phyloP scores from a whole-genome alignment of 768 basidiomycete genomes.

The Crepidotus variabilis region DNA sequence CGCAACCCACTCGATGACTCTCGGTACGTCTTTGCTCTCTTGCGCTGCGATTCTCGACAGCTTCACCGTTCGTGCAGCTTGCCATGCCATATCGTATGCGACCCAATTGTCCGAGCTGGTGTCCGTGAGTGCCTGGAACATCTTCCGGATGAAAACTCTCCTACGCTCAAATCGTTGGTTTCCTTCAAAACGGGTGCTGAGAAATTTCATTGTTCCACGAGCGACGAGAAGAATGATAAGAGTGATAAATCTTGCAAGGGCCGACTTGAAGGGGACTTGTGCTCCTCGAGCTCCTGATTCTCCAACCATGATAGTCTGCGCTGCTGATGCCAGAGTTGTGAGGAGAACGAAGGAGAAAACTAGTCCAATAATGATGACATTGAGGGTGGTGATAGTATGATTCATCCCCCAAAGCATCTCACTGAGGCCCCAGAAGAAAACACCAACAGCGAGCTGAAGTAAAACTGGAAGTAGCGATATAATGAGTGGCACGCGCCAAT shows the following conservation, averaged over 20 bases:
- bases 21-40: slow-evolving; percentile 6
- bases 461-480: slow-evolving; percentile 24
- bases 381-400: slow-evolving; percentile 13
- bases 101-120: slow-evolving; percentile 5
- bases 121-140: not conserved
- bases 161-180: not conserved
- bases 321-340: slow-evolving; percentile 3
- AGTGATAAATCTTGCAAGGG: not conserved
- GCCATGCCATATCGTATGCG: slow-evolving; percentile 7
- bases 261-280: slow-evolving; percentile 10
- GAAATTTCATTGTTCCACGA: not conserved
- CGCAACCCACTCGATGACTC: slow-evolving; percentile 3
- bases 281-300: not conserved
- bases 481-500: slow-evolving; percentile 26
- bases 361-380: slow-evolving; percentile 16
- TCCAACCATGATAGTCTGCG: slow-evolving; percentile 4
- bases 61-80: not conserved
- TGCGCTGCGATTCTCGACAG: not conserved
- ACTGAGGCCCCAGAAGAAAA: slow-evolving; percentile 26
- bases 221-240: slow-evolving; percentile 1
- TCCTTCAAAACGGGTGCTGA: not conserved
- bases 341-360: slow-evolving; percentile 12
- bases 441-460: slow-evolving; percentile 24
- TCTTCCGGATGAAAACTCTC: slow-evolving; percentile 1
- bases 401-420: slow-evolving; percentile 24